Conservation (phyloP, 75 land plant species). For the Ceratopteris richardii region DNA sequence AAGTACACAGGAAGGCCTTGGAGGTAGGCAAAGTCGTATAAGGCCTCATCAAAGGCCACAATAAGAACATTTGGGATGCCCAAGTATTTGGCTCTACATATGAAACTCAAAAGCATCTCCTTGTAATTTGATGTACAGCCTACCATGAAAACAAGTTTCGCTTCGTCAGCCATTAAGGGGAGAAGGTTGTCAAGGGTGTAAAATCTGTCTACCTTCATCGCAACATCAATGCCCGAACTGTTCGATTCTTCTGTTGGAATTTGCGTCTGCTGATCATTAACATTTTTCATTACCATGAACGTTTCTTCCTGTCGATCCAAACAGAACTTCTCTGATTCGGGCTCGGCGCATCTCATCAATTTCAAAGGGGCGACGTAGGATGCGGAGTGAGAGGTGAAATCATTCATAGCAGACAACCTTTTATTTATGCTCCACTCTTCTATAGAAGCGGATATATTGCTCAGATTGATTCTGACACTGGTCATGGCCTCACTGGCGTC, state of each 20-base stretch:
- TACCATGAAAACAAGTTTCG: constrained; percentile 13
- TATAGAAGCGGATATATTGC: background rate
- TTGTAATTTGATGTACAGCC: constrained; percentile 8
- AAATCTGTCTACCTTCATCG: background rate
- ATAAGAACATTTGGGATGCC: constrained; percentile 12
- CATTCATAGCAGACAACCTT: background rate
- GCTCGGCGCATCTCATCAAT: background rate
- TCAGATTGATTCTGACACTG: background rate
- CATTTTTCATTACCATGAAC: background rate
- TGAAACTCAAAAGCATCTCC: constrained; percentile 21
- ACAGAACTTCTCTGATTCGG: background rate
- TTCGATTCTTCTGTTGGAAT: background rate
- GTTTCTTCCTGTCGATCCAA: background rate
- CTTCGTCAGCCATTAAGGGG: constrained; percentile 9
- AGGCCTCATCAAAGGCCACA: constrained; percentile 14
- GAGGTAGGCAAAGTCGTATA: constrained; percentile 10
- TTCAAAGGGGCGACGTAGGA: constrained; percentile 1
- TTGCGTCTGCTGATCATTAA: background rate
- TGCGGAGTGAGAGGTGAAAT: background rate
- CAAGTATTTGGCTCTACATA: constrained; percentile 12
- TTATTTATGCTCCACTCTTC: background rate
- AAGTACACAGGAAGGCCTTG: constrained; percentile 23
- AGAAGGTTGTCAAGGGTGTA: constrained; percentile 4
- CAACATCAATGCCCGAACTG: background rate
- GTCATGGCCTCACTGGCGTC: constrained; percentile 3